Base-by-base conservation (phyloP, 164 flowering plant genomes). In the Tinospora cordifolia region DNA sequence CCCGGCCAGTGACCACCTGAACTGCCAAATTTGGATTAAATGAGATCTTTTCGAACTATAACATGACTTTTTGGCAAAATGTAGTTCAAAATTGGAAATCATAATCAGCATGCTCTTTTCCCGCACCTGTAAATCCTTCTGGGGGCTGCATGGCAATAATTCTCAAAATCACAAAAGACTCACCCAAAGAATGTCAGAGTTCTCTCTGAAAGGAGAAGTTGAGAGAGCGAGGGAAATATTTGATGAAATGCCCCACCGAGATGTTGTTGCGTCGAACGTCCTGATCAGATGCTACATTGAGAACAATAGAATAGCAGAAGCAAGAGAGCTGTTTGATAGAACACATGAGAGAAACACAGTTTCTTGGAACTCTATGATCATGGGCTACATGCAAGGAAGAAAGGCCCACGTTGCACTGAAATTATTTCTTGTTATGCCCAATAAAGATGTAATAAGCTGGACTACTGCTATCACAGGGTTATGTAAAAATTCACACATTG, bases 281-380 rank as follows among this genome's bases (percentile, higher is more conserved):
- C 79, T 81, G 80, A 75, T 79, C 40, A 76, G 49, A 59, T 46
- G 76, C 62, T 81, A 74, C 62, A 65, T 75, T 47, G 72, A 74
- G 51, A 81, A 74, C 39, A 39, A 68, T 41, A 81, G 76, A 71
- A 25, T 70, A 17, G 34, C 21, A 8, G 76, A 74, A 36, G 81
- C 83, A 62, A 41, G 79, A 36, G 76, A 69, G 30, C 6, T 81
- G 25, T 76, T 79, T 64, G 79, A 81, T 39, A 54, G 51, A 17
- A 81, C 76, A 81, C 13, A 8, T 67, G 65, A 67, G 12, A 76
- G 71, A 66, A 71, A 22, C 38, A 63, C 57, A 24, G 74, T 67
- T 47, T 76, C 81, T 8, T 78, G 81, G 81, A 80, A 81, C 63
- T 64, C 81, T 68, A 78, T 81, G 81, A 74, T 81, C 57, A 70